Evolutionary conservation across 306 rosid species (phyloP), one percentile per base, ranked within the genome.

Genomic region (Cicer arietinum): DNA sequence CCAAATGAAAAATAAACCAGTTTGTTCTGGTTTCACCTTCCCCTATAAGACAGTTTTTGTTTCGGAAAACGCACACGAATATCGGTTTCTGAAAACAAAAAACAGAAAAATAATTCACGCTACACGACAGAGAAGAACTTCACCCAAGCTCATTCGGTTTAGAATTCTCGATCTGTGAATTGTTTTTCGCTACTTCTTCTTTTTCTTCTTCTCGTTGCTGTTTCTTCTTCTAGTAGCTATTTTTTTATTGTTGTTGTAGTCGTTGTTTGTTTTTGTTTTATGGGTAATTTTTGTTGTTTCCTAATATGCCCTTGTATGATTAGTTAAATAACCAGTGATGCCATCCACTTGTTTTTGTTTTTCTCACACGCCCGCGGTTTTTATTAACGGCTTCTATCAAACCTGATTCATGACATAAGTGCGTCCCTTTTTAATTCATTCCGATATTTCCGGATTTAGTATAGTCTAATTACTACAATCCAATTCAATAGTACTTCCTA

Each of bases 141-240:
- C 16, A 40, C 6, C 3, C n/a, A 66, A 44, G 42, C 2, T 67
- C 30, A 64, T 64, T 62, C 25, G 44, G 68, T 41, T 16, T 43
- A 20, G 61, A 20, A 56, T 10, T 56, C 17, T n/a, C 20, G 66
- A 80, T 85, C 71, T 72, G 75, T 72, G 75, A 76, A 69, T 7
- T 40, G 2, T 65, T 48, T 54, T 30, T 30, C 35, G 67, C 13
- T 14, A 14, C 56, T 11, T 5, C 20, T 45, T 2, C 67, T 37
- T 11, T 58, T 12, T 46, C 18, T 41, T 0, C 14, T 58, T 7
- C 41, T 43, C 2, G 11, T 57, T 9, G 35, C 35, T 30, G 35
- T 6, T 16, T 11, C 51, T 8, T 7, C 37, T 64, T 20, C 46
- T 68, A 7, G 42, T 12, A 17, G 17, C 11, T 20, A 20, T 30